Conservation (phyloP, 331 rosid species). For the Ulmus americana region DNA sequence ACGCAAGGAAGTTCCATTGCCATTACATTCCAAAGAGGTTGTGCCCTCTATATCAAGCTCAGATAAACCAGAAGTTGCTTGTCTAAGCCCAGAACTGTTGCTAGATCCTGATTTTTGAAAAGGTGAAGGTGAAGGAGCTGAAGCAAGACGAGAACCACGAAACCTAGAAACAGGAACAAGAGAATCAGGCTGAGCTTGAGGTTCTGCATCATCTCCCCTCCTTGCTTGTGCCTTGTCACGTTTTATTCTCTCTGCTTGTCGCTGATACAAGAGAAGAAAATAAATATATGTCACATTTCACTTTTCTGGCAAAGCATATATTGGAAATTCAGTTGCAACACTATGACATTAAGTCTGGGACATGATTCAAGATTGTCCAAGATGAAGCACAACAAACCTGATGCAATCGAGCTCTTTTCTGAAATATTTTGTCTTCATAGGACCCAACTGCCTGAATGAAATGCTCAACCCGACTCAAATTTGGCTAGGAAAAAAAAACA, state of each 20-base stretch:
- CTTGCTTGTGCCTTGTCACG: conserved; percentile 65
- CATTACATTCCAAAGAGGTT: conserved; percentile 11
- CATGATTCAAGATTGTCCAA: neutral
- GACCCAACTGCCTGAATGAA: conserved; percentile 94
- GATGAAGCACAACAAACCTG: conserved; percentile 43
- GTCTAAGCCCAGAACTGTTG: conserved; percentile 21
- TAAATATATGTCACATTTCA: neutral
- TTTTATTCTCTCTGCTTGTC: conserved; percentile 76
- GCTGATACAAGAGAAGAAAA: conserved; percentile 38
- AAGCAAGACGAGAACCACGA: conserved; percentile 92
- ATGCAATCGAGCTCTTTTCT: conserved; percentile 76
- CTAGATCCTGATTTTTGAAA: conserved; percentile 42
- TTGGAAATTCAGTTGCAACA: neutral
- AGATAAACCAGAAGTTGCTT: conserved; percentile 16
- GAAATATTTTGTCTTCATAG: conserved; percentile 79
- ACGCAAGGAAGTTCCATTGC: conserved; percentile 29
- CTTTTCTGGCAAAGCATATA: conserved; percentile 9
- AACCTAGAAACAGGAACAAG: conserved; percentile 67
- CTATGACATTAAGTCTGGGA: neutral
- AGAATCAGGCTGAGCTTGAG: conserved; percentile 66
- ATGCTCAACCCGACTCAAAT: conserved; percentile 68
- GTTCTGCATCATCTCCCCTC: conserved; percentile 78
- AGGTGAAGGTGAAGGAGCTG: conserved; percentile 72
- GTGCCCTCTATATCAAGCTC: conserved; percentile 23
- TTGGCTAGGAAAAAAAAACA: conserved; percentile 44